These are phyloP conservation scores for Phytopythium vexans DNA, from an alignment of 352 stramenopile species.

Conservation along the genomic window DNA sequence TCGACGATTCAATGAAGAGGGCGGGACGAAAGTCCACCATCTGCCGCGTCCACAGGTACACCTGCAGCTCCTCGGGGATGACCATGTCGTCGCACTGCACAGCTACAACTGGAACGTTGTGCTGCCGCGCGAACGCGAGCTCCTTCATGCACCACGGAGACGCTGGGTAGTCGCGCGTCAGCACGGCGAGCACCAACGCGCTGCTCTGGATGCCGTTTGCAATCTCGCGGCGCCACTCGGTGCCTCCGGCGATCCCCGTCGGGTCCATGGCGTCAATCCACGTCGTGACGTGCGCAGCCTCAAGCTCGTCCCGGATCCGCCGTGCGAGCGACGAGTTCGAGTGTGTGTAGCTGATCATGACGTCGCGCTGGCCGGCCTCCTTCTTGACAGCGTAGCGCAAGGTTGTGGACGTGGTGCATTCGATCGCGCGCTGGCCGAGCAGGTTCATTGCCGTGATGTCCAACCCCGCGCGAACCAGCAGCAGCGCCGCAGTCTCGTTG, in stretches of 20 bases:
- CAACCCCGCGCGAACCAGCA: constrained; percentile 68
- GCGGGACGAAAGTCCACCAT: constrained; percentile 74
- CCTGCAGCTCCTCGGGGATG: constrained; percentile 78
- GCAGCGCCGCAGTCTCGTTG: constrained; percentile 64
- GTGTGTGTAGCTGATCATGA: constrained; percentile 88
- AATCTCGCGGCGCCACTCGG: constrained; percentile 81
- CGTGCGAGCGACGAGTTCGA: constrained; percentile 62
- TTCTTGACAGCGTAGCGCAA: constrained; percentile 86
- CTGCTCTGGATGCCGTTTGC: constrained; percentile 70
- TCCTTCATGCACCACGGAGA: constrained; percentile 89
- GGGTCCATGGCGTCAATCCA: constrained; percentile 87
- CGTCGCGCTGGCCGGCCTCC: constrained; percentile 72
- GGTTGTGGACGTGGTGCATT: constrained; percentile 59
- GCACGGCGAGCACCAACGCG: constrained; percentile 65
- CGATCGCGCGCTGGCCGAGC: constrained; percentile 64
- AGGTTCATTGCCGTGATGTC: constrained; percentile 61
- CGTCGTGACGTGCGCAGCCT: constrained; percentile 71
- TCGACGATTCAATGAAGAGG: too few species aligned
- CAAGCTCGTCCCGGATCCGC: constrained; percentile 64
- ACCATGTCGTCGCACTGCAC: constrained; percentile 80
- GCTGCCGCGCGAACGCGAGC: constrained; percentile 81
- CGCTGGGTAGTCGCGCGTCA: constrained; percentile 72
- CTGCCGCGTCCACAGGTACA: constrained; percentile 86
- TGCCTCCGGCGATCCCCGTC: constrained; percentile 70
- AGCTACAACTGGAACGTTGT: constrained; percentile 80